A percentile compares a stretch with the other conserved stretches of the same genome.
phyloP scores from a whole-genome alignment of 1,284 basidiomycete species.

The Mycosarcoma mackinlayi region DNA sequence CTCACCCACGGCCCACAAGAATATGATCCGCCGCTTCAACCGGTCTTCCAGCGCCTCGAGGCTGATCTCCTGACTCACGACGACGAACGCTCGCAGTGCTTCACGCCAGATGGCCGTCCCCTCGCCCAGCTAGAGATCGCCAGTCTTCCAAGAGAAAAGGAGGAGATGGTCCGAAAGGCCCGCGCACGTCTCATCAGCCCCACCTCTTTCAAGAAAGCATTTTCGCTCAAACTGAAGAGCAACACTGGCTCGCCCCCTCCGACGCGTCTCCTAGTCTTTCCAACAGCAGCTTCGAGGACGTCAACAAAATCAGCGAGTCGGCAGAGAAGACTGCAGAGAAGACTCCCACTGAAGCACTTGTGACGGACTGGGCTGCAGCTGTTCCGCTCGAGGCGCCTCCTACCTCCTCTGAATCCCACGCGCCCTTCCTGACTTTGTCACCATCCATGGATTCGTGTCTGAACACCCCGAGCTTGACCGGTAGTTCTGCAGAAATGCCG shows the following conservation, averaged over 20 bases:
- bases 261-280: slow-evolving; percentile 22
- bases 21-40: slow-evolving; percentile 12
- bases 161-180: slow-evolving; percentile 21
- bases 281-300: slow-evolving; percentile 36
- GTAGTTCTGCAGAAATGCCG: background rate
- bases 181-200: slow-evolving; percentile 38
- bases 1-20: background rate
- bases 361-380: slow-evolving; percentile 28
- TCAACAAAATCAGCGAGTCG: slow-evolving; percentile 21
- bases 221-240: slow-evolving; percentile 30
- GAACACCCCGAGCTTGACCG: slow-evolving; percentile 3
- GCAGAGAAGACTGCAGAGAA: too few relatives aligned
- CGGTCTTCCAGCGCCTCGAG: slow-evolving; percentile 43
- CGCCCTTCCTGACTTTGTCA: slow-evolving; percentile 22
- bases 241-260: slow-evolving; percentile 3
- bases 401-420: background rate
- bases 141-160: slow-evolving; percentile 40
- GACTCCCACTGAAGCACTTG: background rate
- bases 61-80: slow-evolving; percentile 18
- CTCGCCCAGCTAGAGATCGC: slow-evolving; percentile 29
- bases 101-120: slow-evolving; percentile 14
- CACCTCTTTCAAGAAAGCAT: slow-evolving; percentile 39
- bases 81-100: slow-evolving; percentile 10
- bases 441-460: slow-evolving; percentile 16
- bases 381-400: slow-evolving; percentile 25